Conservation (phyloP, 139 green algal species). For the Closterium sp. region DNA sequence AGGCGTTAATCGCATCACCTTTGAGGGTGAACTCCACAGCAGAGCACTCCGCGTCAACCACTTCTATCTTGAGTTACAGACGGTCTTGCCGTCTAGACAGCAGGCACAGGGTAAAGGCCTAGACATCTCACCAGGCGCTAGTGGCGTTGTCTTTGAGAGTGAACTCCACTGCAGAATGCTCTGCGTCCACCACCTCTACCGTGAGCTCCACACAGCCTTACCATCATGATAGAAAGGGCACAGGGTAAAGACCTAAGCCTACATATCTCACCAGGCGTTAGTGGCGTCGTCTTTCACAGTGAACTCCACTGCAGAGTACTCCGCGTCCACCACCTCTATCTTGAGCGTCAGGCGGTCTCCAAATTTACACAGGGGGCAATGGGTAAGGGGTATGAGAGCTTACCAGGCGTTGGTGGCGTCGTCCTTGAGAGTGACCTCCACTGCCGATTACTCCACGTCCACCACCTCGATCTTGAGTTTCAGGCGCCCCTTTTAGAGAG, state of each 20-base stretch:
- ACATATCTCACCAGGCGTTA: slow-evolving; percentile 63
- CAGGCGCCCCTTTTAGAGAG: too few species aligned
- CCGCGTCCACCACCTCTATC: slow-evolving; percentile 7
- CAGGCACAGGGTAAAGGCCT: slow-evolving; percentile 64
- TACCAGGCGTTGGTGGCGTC: slow-evolving; percentile 69
- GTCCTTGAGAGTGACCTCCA: slow-evolving; percentile 92
- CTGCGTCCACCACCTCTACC: not conserved
- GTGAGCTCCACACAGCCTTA: not conserved
- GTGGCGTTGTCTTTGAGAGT: slow-evolving; percentile 88
- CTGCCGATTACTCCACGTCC: not conserved
- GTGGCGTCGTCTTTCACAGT: slow-evolving; percentile 88
- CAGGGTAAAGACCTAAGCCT: not conserved
- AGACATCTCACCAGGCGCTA: slow-evolving; percentile 63
- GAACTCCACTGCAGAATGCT: slow-evolving; percentile 61
- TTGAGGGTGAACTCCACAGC: slow-evolving; percentile 85
- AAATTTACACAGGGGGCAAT: not conserved
- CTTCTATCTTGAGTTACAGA: slow-evolving; percentile 16
- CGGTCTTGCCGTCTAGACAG: slow-evolving; percentile 67
- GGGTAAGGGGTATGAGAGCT: not conserved
- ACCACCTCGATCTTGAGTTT: not conserved
- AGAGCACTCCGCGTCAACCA: not conserved
- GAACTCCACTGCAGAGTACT: slow-evolving; percentile 62
- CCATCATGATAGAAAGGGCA: not conserved
- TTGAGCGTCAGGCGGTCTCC: slow-evolving; percentile 1
- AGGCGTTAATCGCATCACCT: slow-evolving; percentile 75